Evolutionary conservation across 345 rosid genomes (phyloP).

Genomic region (Sonneratia caseolaris): DNA sequence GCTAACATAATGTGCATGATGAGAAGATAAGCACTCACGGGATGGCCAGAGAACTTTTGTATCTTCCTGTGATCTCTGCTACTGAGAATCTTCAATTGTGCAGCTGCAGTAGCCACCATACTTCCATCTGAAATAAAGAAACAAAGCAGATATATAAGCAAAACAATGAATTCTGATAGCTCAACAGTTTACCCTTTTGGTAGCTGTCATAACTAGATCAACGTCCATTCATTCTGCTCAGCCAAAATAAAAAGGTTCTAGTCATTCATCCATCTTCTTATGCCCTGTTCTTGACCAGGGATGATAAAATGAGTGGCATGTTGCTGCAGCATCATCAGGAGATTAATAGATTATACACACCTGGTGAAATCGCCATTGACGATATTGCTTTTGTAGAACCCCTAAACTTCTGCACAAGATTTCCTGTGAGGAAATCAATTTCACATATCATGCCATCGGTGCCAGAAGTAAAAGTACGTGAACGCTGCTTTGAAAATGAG

Average conservation of each 20-base stretch:
- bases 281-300: too few species aligned
- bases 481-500: slow-evolving; percentile 53
- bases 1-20: too few species aligned
- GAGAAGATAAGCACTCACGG: slow-evolving; percentile 33
- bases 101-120: slow-evolving; percentile 67
- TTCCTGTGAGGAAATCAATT: slow-evolving; percentile 73
- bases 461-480: slow-evolving; percentile 60
- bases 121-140: slow-evolving; percentile 48
- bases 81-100: slow-evolving; percentile 59
- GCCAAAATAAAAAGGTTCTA: not conserved
- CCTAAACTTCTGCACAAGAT: slow-evolving; percentile 48
- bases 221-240: not conserved
- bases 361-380: slow-evolving; percentile 67
- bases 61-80: slow-evolving; percentile 29
- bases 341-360: slow-evolving; percentile 21
- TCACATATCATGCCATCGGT: slow-evolving; percentile 90
- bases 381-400: slow-evolving; percentile 78
- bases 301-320: not conserved
- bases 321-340: not conserved
- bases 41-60: too few species aligned
- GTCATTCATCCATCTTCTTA: not conserved
- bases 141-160: slow-evolving; percentile 13
- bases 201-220: not conserved
- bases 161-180: not conserved
- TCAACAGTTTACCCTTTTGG: not conserved